These are phyloP conservation scores for Pseudogymnoascus sp. DNA, from an alignment of 2,329 filamentous ascomycete species.

Conservation along the genomic window DNA sequence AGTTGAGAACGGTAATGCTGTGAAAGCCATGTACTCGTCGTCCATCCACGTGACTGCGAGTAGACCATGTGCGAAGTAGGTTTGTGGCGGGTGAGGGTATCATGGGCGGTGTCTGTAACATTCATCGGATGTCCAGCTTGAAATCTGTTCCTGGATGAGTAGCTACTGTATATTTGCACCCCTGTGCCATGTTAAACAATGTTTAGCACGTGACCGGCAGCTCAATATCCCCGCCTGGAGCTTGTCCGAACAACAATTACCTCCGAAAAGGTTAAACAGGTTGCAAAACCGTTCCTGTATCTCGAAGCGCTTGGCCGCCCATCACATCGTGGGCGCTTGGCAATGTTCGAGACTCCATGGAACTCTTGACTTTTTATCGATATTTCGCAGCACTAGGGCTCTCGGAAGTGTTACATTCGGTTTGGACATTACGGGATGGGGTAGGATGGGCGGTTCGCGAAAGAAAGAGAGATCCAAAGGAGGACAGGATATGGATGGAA, in stretches of 20 bases:
- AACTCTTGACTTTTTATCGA: constrained; percentile 5
- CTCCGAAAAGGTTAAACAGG: neutral
- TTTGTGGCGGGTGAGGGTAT: neutral
- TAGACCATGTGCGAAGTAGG: neutral
- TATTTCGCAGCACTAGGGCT: neutral
- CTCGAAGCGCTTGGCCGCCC: neutral
- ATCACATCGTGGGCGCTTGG: neutral
- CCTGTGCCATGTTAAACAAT: neutral
- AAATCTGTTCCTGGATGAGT: neutral
- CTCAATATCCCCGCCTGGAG: neutral
- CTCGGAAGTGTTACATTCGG: neutral
- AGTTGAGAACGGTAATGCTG: neutral
- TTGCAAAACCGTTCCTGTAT: constrained; percentile 1
- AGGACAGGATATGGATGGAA: neutral
- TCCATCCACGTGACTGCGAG: neutral
- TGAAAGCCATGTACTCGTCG: neutral
- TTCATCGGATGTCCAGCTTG: neutral
- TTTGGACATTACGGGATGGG: constrained; percentile 3
- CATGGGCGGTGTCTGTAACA: neutral
- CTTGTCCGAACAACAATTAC: neutral
- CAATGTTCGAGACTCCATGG: neutral
- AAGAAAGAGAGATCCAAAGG: neutral
- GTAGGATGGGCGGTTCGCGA: neutral
- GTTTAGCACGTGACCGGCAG: neutral
- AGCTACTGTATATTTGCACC: neutral